Percentiles rank a stretch among this genome's conserved stretches.
Evolutionary conservation across 768 basidiomycete species (phyloP).

Genomic region (Hypholoma fasciculare): DNA sequence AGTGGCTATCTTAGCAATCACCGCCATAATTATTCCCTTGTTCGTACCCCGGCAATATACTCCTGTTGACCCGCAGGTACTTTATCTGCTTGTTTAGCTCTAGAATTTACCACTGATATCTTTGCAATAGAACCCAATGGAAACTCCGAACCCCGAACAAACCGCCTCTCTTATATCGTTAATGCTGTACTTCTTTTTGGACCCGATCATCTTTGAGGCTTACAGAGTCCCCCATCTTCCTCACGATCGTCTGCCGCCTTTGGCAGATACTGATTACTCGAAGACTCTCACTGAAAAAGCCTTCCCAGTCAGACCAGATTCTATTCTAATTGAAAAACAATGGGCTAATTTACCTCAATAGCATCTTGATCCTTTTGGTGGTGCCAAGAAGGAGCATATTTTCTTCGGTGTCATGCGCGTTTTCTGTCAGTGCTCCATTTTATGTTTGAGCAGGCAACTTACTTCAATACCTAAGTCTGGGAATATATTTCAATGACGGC

Average conservation of each 20-base stretch:
- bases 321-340: constrained; percentile 13
- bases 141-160: constrained; percentile 46
- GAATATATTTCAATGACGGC: constrained; percentile 30
- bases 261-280: constrained; percentile 58
- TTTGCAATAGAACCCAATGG: constrained; percentile 29
- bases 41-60: constrained; percentile 50
- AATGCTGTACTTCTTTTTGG: constrained; percentile 53
- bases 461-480: constrained; percentile 8
- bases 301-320: constrained; percentile 19
- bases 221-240: constrained; percentile 44
- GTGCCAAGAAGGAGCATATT: constrained; percentile 41
- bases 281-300: constrained; percentile 20
- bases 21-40: constrained; percentile 49
- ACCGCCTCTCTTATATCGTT: constrained; percentile 47
- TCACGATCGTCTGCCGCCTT: constrained; percentile 54
- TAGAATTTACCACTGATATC: not conserved
- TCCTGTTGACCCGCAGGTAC: constrained; percentile 48
- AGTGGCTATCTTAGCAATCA: constrained; percentile 40
- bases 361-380: constrained; percentile 41
- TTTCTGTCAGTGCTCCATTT: constrained; percentile 23
- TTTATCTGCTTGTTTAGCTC: not conserved
- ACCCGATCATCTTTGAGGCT: constrained; percentile 46
- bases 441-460: not conserved
- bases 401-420: constrained; percentile 45
- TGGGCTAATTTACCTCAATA: constrained; percentile 9